A percentile compares a stretch with the other conserved stretches of the same genome.
These are phyloP conservation scores for Ustilago vetiveriae DNA, from an alignment of 1,284 basidiomycete genomes.

Conservation along the genomic window DNA sequence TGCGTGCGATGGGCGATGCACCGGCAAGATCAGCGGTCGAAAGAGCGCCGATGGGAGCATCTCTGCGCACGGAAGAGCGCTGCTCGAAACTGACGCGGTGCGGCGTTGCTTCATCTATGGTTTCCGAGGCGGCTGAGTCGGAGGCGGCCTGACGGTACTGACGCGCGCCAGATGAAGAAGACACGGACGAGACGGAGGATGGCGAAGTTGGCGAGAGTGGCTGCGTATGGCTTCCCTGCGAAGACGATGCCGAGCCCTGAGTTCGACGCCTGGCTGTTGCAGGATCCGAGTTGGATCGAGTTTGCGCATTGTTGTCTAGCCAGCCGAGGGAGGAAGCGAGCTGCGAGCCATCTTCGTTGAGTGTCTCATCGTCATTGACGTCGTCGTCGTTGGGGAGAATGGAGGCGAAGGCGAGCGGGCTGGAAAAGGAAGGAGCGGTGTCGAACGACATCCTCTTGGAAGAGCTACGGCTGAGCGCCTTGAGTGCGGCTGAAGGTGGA, in stretches of 20 bases:
- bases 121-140: slow-evolving; percentile 31
- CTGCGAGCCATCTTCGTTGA: slow-evolving; percentile 9
- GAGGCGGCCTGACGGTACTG: slow-evolving; percentile 26
- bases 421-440: slow-evolving; percentile 62
- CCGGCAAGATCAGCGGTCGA: slow-evolving; percentile 10
- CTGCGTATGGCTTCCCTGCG: slow-evolving; percentile 21
- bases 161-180: slow-evolving; percentile 17
- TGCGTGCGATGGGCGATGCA: slow-evolving; percentile 15
- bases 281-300: slow-evolving; percentile 11
- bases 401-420: slow-evolving; percentile 62
- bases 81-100: slow-evolving; percentile 20
- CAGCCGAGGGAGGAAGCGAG: slow-evolving; percentile 5
- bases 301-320: background rate
- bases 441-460: slow-evolving; percentile 55
- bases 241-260: slow-evolving; percentile 24
- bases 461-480: slow-evolving; percentile 30
- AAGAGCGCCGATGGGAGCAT: background rate
- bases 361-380: slow-evolving; percentile 26
- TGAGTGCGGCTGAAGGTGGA: slow-evolving; percentile 34
- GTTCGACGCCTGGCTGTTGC: slow-evolving; percentile 11
- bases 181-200: slow-evolving; percentile 28
- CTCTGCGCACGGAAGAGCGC: slow-evolving; percentile 10
- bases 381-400: slow-evolving; percentile 57
- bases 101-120: slow-evolving; percentile 9
- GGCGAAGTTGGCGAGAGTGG: slow-evolving; percentile 32